Conservation (phyloP, 306 rosid genomes). For the Castanea mollissima region DNA sequence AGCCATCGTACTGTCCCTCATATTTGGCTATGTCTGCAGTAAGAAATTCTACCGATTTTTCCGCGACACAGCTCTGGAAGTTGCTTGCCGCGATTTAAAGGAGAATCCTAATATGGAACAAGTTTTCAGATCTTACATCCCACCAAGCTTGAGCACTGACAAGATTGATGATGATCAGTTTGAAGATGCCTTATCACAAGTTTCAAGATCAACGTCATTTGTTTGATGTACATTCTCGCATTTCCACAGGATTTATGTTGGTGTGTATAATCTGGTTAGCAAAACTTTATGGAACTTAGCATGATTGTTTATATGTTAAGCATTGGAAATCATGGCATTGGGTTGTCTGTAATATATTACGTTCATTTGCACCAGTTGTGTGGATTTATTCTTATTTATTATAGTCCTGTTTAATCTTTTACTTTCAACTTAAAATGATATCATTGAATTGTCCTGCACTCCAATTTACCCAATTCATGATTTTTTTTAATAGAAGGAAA, state of each 20-base stretch:
- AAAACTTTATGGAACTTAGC: neutral
- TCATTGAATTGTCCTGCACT: no score
- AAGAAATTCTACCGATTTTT: conserved; percentile 75
- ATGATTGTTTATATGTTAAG: neutral
- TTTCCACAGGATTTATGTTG: neutral
- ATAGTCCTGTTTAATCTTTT: no score
- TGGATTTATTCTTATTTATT: neutral
- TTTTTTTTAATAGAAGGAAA: no score
- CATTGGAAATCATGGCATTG: neutral
- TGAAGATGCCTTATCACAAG: conserved; percentile 76
- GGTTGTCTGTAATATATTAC: neutral
- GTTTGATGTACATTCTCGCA: conserved; percentile 33
- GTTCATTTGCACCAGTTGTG: neutral
- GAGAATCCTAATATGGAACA: conserved; percentile 70
- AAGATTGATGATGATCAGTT: conserved; percentile 59
- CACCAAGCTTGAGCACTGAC: conserved; percentile 70
- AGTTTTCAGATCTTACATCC: conserved; percentile 64
- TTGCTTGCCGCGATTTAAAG: conserved; percentile 42
- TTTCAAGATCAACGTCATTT: conserved; percentile 48
- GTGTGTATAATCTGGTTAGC: neutral
- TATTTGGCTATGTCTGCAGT: conserved; percentile 43
- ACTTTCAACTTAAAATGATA: no score
- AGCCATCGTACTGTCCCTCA: conserved; percentile 58
- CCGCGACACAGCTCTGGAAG: conserved; percentile 54
- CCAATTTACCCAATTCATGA: no score